Base-by-base conservation (phyloP, 352 stramenopile genomes). In the Globisporangium heterothallicum region DNA sequence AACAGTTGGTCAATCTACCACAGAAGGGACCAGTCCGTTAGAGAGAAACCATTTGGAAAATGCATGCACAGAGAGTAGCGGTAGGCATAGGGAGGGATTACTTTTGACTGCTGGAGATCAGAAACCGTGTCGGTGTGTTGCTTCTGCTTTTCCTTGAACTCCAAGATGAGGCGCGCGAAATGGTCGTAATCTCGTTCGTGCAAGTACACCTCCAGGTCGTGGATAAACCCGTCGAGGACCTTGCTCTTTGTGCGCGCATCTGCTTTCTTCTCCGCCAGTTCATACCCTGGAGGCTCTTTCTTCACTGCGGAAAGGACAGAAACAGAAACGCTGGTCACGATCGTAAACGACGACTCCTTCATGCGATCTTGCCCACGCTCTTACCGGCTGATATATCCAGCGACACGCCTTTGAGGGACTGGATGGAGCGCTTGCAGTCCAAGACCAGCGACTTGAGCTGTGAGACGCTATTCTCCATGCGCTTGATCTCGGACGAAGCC, bases 391-490 rank as follows among this genome's bases (percentile, higher is more conserved):
- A 73, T 3, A 69, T 65, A 54, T 86, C 70, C 30, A 92, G 40
- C 4, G 64, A 47, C 6, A 84, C 64, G 21, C 51, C 51, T 38
- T 88, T 81, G 19, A 93, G 50, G 2, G 67, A 53, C 18, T 78
- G 46, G 40, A 93, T 74, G 16, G 78, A 87, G 12, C 80, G 66
- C 54, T 85, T 88, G 59, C 79, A 88, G 27, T 93, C 78, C 21
- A 89, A 21, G 6, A 93, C 72, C 21, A 89, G 62, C 12, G 72
- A 58, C 56, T 91, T 89, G 36, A 93, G 65, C 50, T 89, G 74
- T 38, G 77, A 89, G 6, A 93, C 78, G 45, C 78, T 90, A 54
- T 89, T 91, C 40, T 93, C 82, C 76, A 93, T 91, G 6, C 61
- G 82, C 55, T 88, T 88, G 43, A 88, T 91, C 58, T 93, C 79